Evolutionary conservation across 2,329 filamentous ascomycete species (phyloP), one percentile per base, ranked within the genome.

Genomic region (Penicillium sclerotigenum): DNA sequence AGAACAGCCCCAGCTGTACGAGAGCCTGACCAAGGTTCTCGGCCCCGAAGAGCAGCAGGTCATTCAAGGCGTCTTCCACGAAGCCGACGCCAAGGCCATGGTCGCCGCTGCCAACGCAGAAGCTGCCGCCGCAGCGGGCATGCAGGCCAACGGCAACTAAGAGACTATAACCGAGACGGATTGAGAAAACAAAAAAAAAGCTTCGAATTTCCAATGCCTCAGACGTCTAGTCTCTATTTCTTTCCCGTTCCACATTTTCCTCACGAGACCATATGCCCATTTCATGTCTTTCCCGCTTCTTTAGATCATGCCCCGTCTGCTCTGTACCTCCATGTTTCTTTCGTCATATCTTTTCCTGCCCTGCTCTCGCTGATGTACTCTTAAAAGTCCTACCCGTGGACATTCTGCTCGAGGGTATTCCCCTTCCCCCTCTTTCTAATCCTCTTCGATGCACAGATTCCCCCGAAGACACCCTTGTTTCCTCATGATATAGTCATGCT

Each of bases 1-100:
- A 77, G 88, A 92, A 67, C 91, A 97, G 69, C 92, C 93, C 16
- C 88, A 92, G 64, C 87, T 96, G 64, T 99, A 97, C 72, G 80
- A 87, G 41, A 87, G 81, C 57, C 81, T 99, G 56, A 91, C 90
- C 22, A 85, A 87, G 64, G 88, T 90, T 59, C 83, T 97, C 38
- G 86, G 84, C 36, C 80, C 85, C 0, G 90, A 94, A 47, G 92
- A 97, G 71, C 90, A 94, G 72, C 83, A 83, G 60, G 82, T 95
- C 47, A 83, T 97, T 59, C 87, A 95, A 72, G 83, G 80, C 22
- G 90, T 93, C 54, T 84, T 96, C 58, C 81, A 87, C 62, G 84
- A 89, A 73, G 89, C 89, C 54, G 83, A 86, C 59, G 77, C 78
- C 54, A 80, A 85, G 63, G 75, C 75, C 16, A 68, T 78, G 63